Conservation (phyloP, 768 basidiomycete genomes). For the Rhizopogon vinicolor region DNA sequence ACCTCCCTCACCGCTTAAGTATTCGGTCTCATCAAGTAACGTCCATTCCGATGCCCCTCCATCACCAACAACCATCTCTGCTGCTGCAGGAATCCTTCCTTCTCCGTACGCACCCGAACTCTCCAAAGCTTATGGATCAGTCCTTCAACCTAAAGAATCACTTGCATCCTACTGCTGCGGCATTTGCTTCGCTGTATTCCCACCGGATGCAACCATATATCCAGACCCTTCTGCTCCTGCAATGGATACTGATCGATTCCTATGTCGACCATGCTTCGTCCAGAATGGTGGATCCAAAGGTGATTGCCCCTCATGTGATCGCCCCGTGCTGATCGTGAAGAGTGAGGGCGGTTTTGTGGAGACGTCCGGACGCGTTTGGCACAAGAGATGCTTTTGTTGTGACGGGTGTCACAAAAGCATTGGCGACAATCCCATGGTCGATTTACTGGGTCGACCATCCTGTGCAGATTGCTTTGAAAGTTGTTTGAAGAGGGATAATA, state of each 20-base stretch:
- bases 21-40: slow-evolving; percentile 12
- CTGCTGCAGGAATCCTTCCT: slow-evolving; percentile 58
- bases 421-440: slow-evolving; percentile 73
- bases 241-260: slow-evolving; percentile 42
- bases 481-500: slow-evolving; percentile 55
- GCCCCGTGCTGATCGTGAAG: slow-evolving; percentile 70
- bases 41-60: slow-evolving; percentile 10
- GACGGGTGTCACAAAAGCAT: slow-evolving; percentile 69
- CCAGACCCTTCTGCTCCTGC: slow-evolving; percentile 49
- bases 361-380: slow-evolving; percentile 69
- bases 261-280: slow-evolving; percentile 73
- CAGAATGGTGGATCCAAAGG: slow-evolving; percentile 75
- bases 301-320: slow-evolving; percentile 58
- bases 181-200: slow-evolving; percentile 58
- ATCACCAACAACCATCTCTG: slow-evolving; percentile 40
- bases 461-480: slow-evolving; percentile 79
- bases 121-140: slow-evolving; percentile 81
- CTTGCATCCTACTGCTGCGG: slow-evolving; percentile 67
- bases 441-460: slow-evolving; percentile 75
- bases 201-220: slow-evolving; percentile 83
- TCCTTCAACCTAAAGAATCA: slow-evolving; percentile 74
- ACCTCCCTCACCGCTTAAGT: slow-evolving; percentile 57
- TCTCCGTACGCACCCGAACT: slow-evolving; percentile 57
- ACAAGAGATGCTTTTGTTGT: slow-evolving; percentile 78
- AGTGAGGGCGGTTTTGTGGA: slow-evolving; percentile 78